These are phyloP conservation scores for Starmerella khaoyaiensis DNA, from an alignment of 805 yeast species.

Conservation along the genomic window DNA sequence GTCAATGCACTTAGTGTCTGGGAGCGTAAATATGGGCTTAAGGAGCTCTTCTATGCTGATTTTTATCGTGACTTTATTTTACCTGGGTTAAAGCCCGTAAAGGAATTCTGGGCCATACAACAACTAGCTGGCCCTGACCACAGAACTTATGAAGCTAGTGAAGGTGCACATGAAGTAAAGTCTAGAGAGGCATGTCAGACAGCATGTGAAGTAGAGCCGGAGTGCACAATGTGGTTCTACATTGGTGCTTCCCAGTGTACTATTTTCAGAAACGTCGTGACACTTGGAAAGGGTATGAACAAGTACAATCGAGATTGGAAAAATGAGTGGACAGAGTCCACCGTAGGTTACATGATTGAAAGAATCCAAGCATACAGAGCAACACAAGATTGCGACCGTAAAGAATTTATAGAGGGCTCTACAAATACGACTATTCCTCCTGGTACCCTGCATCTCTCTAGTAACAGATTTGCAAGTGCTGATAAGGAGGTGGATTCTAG, in stretches of 20 bases:
- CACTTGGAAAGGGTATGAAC: slow-evolving; percentile 16
- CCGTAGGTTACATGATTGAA: slow-evolving; percentile 26
- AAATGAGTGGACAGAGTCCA: slow-evolving; percentile 10
- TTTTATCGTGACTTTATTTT: slow-evolving; percentile 26
- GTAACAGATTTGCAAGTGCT: too few species aligned
- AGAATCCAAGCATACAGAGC: slow-evolving; percentile 20
- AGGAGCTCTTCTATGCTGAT: slow-evolving; percentile 22
- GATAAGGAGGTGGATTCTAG: too few species aligned
- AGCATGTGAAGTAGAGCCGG: slow-evolving; percentile 14
- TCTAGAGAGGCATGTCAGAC: slow-evolving; percentile 13
- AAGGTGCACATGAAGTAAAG: slow-evolving; percentile 6
- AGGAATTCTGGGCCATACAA: slow-evolving; percentile 24
- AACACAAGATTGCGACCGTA: background rate
- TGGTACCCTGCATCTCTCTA: too few species aligned
- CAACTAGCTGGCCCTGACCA: too few species aligned
- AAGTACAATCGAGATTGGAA: slow-evolving; percentile 1
- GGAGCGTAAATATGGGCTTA: slow-evolving; percentile 2
- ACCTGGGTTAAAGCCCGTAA: slow-evolving; percentile 23
- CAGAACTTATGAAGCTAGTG: slow-evolving; percentile 12
- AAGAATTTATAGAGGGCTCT: too few species aligned
- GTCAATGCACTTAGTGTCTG: slow-evolving; percentile 26
- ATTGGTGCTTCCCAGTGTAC: slow-evolving; percentile 9
- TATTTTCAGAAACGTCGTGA: slow-evolving; percentile 8
- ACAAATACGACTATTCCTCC: too few species aligned
- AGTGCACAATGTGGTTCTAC: slow-evolving; percentile 19